phyloP scores from a whole-genome alignment of 768 basidiomycete genomes.

The Dentipellis sp. region DNA sequence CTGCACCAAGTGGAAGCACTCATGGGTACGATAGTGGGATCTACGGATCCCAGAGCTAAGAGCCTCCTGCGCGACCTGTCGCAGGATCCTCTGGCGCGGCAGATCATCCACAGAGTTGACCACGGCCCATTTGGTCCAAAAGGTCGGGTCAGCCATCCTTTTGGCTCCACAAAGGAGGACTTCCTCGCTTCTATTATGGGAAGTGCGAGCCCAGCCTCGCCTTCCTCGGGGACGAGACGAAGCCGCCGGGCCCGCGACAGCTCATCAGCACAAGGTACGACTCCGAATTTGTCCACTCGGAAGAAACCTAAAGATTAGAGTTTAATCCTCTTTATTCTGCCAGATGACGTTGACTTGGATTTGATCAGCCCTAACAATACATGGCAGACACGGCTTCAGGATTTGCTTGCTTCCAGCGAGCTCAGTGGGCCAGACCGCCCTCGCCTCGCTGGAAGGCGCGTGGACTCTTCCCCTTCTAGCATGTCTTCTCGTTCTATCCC shows the following conservation, averaged over 20 bases:
- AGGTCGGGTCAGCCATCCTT: constrained; percentile 19
- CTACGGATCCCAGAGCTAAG: constrained; percentile 30
- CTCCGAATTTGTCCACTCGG: too few relatives aligned
- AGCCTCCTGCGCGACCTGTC: constrained; percentile 25
- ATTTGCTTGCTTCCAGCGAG: not conserved
- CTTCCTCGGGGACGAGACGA: too few relatives aligned
- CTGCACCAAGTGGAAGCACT: constrained; percentile 36
- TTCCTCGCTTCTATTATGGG: constrained; percentile 21
- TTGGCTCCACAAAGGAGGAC: constrained; percentile 23
- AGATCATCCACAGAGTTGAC: constrained; percentile 29
- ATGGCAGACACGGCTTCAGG: constrained; percentile 15
- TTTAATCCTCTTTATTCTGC: not conserved
- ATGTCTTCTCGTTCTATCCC: not conserved
- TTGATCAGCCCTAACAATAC: constrained; percentile 13
- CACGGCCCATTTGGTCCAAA: constrained; percentile 26
- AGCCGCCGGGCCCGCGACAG: too few relatives aligned
- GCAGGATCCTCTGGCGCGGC: constrained; percentile 26
- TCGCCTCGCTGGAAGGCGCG: not conserved
- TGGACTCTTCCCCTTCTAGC: not conserved
- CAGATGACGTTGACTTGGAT: constrained; percentile 5
- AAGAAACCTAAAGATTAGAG: not conserved
- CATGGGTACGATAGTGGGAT: constrained; percentile 30
- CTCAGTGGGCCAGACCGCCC: not conserved
- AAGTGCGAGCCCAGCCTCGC: constrained; percentile 1
- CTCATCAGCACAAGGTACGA: too few relatives aligned